Percentiles rank a stretch among this genome's conserved stretches.
Evolutionary conservation across 2,329 filamentous ascomycete genomes (phyloP).

Genomic region (Botrytis aclada): DNA sequence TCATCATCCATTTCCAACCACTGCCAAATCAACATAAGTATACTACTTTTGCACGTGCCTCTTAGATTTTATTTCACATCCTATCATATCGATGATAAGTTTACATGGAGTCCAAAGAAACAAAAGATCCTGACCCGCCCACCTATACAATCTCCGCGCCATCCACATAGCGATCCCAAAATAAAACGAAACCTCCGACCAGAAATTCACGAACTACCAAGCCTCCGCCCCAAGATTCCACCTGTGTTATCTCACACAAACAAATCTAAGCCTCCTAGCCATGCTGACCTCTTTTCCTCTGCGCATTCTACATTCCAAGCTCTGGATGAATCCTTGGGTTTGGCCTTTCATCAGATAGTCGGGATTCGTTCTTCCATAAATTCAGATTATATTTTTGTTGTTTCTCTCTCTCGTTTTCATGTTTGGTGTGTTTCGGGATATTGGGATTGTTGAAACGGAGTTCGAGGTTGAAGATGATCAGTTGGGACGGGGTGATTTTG

Average conservation of each 20-base stretch:
- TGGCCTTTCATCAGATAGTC: background rate
- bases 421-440: background rate
- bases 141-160: too few species aligned
- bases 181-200: too few species aligned
- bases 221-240: too few species aligned
- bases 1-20: background rate
- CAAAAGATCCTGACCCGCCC: too few species aligned
- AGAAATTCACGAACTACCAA: background rate
- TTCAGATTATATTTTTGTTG: background rate
- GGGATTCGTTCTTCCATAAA: background rate
- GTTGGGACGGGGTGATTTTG: too few species aligned
- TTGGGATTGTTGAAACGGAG: too few species aligned
- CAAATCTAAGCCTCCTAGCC: background rate
- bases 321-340: too few species aligned
- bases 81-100: too few species aligned
- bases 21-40: background rate
- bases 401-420: background rate
- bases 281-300: background rate
- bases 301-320: background rate
- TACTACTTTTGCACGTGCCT: fast-evolving
- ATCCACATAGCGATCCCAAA: too few species aligned
- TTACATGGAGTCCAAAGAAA: too few species aligned
- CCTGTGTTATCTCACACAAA: fast-evolving
- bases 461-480: too few species aligned
- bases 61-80: background rate